Base-by-base conservation (phyloP, 2,329 filamentous ascomycete genomes). In the Lachnellula occidentalis region DNA sequence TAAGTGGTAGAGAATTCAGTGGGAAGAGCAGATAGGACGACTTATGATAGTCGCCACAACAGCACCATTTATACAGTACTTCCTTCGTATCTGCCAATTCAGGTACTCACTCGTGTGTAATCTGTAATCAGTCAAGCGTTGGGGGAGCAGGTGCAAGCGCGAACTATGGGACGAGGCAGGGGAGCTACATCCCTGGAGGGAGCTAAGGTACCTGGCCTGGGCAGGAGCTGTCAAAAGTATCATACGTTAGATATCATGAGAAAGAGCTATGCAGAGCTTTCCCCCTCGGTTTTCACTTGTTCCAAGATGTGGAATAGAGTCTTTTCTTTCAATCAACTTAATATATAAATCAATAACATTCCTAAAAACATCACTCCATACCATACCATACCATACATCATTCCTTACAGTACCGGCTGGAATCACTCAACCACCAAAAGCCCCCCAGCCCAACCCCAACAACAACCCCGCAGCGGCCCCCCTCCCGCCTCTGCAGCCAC, bases 401-500 rank as follows among this genome's bases (percentile, higher is more conserved):
- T 15, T 14, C 27, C 27, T 34, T 27, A 48, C 22, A 22, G 22
- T 22, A 22, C 27, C 21, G 1, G 41, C 15, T n/a, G 11, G 2
- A 22, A 48, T 19, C 45, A n/a, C 15, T 22, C 45, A 31, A 48
- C 15, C 21, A 34, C 22, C 36, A 42, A 24, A 24, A 24, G n/a
- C 24, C 36, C 48, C 48, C 46, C n/a, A 19, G 37, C 46, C 46
- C 17, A 27, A 27, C 43, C 24, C 24, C 45, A n/a, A n/a, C n/a
- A n/a, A n/a, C 14, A 6, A 19, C 17, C n/a, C 17, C 24, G 22
- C 36, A 15, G 27, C 17, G 17, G 34, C 27, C 27, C 15, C 24
- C 19, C 45, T 31, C 24, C 47, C 34, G 47, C 47, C 21, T n/a
- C 47, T 48, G 47, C 47, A 48, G 31, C 47, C 27, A 48, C 47